A percentile compares a stretch with the other conserved stretches of the same genome.
These are phyloP conservation scores for Forsythia viridissima DNA, from an alignment of 257 asterid species.

Conservation along the genomic window DNA sequence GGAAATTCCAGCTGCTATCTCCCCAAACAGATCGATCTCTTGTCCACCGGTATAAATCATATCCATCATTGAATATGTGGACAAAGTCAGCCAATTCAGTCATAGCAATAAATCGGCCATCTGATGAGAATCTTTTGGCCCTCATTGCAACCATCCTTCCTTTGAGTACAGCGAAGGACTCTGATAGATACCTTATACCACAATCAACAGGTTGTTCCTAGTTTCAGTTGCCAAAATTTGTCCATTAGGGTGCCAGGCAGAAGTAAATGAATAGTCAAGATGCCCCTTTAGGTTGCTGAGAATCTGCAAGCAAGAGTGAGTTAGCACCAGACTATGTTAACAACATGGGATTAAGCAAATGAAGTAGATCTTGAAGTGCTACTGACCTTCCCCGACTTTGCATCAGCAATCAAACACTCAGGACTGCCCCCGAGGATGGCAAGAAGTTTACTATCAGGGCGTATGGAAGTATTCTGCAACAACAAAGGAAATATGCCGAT, in stretches of 20 bases:
- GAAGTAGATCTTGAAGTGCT: neutral
- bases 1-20: slow-evolving; percentile 63
- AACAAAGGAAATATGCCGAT: neutral
- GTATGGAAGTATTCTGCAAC: slow-evolving; percentile 61
- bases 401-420: slow-evolving; percentile 60
- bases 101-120: slow-evolving; percentile 80
- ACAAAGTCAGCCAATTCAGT: slow-evolving; percentile 90
- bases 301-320: slow-evolving; percentile 25
- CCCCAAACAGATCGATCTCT: slow-evolving; percentile 77
- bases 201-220: slow-evolving; percentile 83
- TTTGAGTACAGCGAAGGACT: slow-evolving; percentile 57
- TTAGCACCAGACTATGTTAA: slow-evolving; percentile 13
- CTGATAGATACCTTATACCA: slow-evolving; percentile 82
- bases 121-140: slow-evolving; percentile 55
- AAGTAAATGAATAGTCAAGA: slow-evolving; percentile 69
- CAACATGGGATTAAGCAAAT: neutral
- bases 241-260: slow-evolving; percentile 91
- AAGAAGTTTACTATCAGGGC: slow-evolving; percentile 66
- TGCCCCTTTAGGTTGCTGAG: slow-evolving; percentile 68
- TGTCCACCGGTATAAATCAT: slow-evolving; percentile 47
- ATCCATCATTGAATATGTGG: slow-evolving; percentile 54
- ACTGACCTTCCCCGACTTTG: slow-evolving; percentile 64
- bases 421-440: slow-evolving; percentile 64
- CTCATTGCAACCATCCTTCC: slow-evolving; percentile 83
- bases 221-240: slow-evolving; percentile 72